Evolutionary conservation across 805 yeast species (phyloP).

Genomic region (Maudiozyma bulderi): DNA sequence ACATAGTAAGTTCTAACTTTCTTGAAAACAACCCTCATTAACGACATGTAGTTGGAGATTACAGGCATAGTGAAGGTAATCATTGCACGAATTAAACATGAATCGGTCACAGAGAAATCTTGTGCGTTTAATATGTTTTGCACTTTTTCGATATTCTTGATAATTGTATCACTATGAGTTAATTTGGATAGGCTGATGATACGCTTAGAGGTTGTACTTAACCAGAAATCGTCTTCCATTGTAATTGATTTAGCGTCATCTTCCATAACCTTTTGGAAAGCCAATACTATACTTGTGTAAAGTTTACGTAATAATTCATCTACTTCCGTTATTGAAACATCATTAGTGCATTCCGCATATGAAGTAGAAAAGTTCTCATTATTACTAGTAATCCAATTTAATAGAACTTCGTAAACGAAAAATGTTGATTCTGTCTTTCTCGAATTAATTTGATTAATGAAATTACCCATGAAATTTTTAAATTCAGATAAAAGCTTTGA

Average conservation of each 20-base stretch:
- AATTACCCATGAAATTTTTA: slow-evolving; percentile 16
- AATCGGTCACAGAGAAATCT: slow-evolving; percentile 32
- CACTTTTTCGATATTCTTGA: slow-evolving; percentile 29
- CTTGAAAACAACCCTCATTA: slow-evolving; percentile 36
- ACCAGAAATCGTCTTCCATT: slow-evolving; percentile 63
- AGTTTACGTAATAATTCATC: slow-evolving; percentile 43
- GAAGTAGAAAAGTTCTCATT: background rate
- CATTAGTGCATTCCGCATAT: background rate
- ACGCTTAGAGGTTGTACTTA: slow-evolving; percentile 39
- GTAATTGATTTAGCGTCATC: slow-evolving; percentile 27
- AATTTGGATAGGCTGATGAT: slow-evolving; percentile 34
- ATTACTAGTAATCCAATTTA: slow-evolving; percentile 36
- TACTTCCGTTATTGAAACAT: slow-evolving; percentile 26
- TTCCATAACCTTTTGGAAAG: slow-evolving; percentile 52
- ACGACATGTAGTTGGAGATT: slow-evolving; percentile 45
- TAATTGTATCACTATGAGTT: slow-evolving; percentile 33
- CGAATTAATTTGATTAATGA: slow-evolving; percentile 21
- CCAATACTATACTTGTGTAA: slow-evolving; percentile 50
- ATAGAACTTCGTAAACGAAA: slow-evolving; percentile 41
- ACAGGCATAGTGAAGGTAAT: slow-evolving; percentile 54
- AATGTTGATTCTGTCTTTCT: slow-evolving; percentile 34
- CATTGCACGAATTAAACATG: slow-evolving; percentile 38
- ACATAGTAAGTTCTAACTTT: slow-evolving; percentile 41
- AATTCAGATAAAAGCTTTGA: slow-evolving; percentile 17
- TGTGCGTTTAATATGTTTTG: slow-evolving; percentile 29